Evolutionary conservation across 306 rosid species (phyloP).

Genomic region (Cucumis cinereus): DNA sequence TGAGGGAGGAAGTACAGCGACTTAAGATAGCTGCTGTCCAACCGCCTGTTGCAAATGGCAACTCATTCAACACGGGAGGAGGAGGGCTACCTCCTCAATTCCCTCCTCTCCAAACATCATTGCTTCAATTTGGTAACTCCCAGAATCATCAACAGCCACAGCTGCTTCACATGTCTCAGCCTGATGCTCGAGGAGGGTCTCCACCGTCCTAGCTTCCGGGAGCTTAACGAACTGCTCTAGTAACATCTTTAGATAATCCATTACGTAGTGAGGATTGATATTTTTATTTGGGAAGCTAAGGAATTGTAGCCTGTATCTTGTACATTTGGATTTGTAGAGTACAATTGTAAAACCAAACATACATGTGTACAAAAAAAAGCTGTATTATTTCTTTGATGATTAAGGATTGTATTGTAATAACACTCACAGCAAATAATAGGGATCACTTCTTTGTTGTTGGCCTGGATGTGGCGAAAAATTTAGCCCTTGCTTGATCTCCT

Average conservation of each 20-base stretch:
- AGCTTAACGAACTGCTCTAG: slow-evolving; percentile 33
- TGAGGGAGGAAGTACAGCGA: slow-evolving; percentile 77
- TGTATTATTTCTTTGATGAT: background rate
- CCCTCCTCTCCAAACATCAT: slow-evolving; percentile 36
- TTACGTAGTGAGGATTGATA: background rate
- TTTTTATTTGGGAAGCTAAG: background rate
- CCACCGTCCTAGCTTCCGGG: slow-evolving; percentile 35
- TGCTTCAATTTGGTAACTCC: slow-evolving; percentile 22
- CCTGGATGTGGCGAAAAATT: background rate
- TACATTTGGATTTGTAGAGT: background rate
- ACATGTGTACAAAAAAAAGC: background rate
- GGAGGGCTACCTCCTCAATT: slow-evolving; percentile 49
- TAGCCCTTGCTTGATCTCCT: background rate
- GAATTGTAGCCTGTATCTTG: background rate
- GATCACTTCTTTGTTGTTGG: background rate
- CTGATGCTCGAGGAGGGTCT: slow-evolving; percentile 29
- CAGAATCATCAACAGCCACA: slow-evolving; percentile 43
- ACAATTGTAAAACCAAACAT: background rate
- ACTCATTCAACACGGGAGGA: slow-evolving; percentile 36
- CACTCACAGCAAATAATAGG: background rate
- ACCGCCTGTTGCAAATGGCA: slow-evolving; percentile 31
- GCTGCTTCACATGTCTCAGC: slow-evolving; percentile 36
- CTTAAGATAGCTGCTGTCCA: slow-evolving; percentile 59
- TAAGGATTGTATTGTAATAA: background rate
- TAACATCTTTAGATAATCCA: background rate